Evolutionary conservation across 257 asterid genomes (phyloP).

Genomic region (Pogostemon cablin): DNA sequence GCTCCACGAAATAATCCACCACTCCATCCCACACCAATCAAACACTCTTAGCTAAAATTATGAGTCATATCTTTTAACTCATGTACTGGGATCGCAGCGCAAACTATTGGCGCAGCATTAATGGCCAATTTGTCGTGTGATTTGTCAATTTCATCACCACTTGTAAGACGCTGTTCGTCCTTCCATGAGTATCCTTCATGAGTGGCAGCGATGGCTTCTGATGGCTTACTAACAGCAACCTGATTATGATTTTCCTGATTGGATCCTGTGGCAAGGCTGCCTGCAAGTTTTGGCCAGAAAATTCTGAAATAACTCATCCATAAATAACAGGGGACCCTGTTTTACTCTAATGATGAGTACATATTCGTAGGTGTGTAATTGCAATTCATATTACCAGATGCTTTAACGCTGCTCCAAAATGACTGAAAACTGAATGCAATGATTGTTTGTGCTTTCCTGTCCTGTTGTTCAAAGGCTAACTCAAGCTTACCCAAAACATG

Average conservation of each 20-base stretch:
- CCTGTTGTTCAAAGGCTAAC: background rate
- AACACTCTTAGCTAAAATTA: slow-evolving; percentile 25
- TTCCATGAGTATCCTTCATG: background rate
- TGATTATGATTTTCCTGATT: background rate
- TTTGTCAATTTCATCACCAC: too few relatives aligned
- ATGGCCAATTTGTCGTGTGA: too few relatives aligned
- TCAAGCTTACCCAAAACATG: slow-evolving; percentile 22
- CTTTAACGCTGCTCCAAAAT: slow-evolving; percentile 12
- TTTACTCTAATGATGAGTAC: too few relatives aligned
- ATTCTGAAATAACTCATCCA: background rate
- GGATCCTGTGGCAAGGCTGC: slow-evolving; percentile 19
- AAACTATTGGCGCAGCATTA: background rate
- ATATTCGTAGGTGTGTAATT: background rate
- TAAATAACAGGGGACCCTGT: background rate
- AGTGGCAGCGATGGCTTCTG: background rate
- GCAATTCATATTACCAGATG: background rate
- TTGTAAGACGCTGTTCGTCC: background rate
- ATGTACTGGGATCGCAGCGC: slow-evolving; percentile 28
- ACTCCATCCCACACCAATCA: slow-evolving; percentile 22
- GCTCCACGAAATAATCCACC: slow-evolving; percentile 33
- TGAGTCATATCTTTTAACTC: slow-evolving; percentile 29
- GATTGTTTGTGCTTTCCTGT: background rate
- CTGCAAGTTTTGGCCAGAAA: slow-evolving; percentile 24
- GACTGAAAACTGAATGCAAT: background rate
- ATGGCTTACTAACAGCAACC: background rate